phyloP scores from a whole-genome alignment of 768 basidiomycete genomes.

The Amanita phalloides region DNA sequence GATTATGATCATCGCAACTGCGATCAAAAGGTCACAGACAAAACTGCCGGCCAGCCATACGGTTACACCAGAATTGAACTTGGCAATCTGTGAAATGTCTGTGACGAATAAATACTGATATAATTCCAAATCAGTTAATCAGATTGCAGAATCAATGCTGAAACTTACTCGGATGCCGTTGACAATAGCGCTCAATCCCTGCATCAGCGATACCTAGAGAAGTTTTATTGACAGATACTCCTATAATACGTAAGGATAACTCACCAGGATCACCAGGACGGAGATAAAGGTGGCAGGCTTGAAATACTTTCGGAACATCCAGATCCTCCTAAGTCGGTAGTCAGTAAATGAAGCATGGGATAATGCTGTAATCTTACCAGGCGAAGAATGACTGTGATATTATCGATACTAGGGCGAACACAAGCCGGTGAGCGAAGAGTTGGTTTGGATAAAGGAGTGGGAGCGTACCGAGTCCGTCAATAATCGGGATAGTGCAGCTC shows the following conservation, averaged over 20 bases:
- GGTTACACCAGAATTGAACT: constrained; percentile 1
- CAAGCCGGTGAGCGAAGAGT: neutral
- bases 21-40: constrained; percentile 8
- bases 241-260: neutral
- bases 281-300: neutral
- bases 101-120: constrained; percentile 3
- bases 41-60: constrained; percentile 10
- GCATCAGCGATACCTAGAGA: neutral
- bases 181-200: constrained; percentile 2
- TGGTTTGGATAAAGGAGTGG: neutral
- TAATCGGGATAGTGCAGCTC: constrained; percentile 1
- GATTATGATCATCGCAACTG: constrained; percentile 9
- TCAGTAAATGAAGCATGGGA: neutral
- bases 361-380: neutral
- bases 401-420: neutral
- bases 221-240: no score
- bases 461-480: neutral
- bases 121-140: neutral
- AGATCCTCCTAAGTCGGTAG: neutral
- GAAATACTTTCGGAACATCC: constrained; percentile 1
- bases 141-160: neutral
- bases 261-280: neutral
- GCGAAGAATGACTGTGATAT: constrained; percentile 4
- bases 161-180: constrained; percentile 3
- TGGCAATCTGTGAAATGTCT: neutral